Percentiles rank a stretch among this genome's conserved stretches.
These are phyloP conservation scores for Silene conica DNA, from an alignment of 148 eudicot genomes.

Conservation along the genomic window DNA sequence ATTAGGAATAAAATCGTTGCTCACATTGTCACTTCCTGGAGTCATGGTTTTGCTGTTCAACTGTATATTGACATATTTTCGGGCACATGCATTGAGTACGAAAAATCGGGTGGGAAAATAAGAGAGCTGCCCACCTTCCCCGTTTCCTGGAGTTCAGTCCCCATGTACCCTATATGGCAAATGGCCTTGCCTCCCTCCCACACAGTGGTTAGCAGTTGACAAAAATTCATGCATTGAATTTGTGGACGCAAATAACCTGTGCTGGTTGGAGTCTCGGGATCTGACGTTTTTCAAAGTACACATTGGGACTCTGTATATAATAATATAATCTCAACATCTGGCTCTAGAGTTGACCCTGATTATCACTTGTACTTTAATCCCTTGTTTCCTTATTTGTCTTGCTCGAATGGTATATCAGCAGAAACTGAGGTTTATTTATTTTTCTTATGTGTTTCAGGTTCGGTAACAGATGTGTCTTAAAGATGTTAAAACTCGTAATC, in stretches of 20 bases:
- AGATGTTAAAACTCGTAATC: constrained; percentile 14
- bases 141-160: background rate
- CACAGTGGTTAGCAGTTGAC: background rate
- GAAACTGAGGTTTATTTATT: background rate
- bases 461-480: constrained; percentile 22
- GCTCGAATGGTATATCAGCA: background rate
- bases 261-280: too few species aligned
- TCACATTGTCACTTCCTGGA: background rate
- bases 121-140: background rate
- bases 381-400: background rate
- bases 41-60: too few species aligned
- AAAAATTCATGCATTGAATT: background rate
- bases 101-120: background rate
- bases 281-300: background rate
- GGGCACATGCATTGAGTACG: background rate
- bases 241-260: too few species aligned
- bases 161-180: background rate
- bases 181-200: background rate
- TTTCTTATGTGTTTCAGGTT: background rate
- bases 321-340: background rate
- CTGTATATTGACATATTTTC: background rate
- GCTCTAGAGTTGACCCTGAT: background rate
- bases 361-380: background rate
- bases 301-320: background rate
- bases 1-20: background rate